Base-by-base conservation (phyloP, 2,329 filamentous ascomycete species). In the Uncinocarpus reesii region DNA sequence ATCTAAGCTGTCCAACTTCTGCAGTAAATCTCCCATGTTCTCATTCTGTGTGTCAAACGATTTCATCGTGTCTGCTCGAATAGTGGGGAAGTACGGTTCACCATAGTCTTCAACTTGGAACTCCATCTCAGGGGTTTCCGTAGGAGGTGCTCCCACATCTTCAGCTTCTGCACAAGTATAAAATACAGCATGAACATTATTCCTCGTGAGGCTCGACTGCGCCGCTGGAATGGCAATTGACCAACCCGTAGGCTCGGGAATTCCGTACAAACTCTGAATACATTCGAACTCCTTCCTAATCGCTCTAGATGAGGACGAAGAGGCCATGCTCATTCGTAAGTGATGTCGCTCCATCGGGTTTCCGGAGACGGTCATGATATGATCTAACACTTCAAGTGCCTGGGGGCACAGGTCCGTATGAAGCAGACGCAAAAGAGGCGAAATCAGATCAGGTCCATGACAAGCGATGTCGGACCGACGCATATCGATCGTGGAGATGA, bases 321-420 rank as follows among this genome's bases (percentile, higher is more conserved):
- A 83, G 4, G 88, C 89, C 87, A 98, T 95, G 65, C 90, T 96
- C 93, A 98, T 98, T 32, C 92, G 81, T 50, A 98, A 71, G 61
- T 96, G 88, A 58, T 95, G 87, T 58, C 86, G 87, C 65, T 96
- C 92, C 76, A 95, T 87, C 1, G 90, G 84, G 26, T 85, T 88
- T 3, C 86, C 85, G 0, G 88, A 88, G 72, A 96, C 90, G 23
- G 85, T 86, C 78, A 95, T 94, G 57, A 96, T 92, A 55, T 90
- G 86, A 64, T 98, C 92, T 50, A 98, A 72, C 1, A 98, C 90
- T 55, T 87, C 81, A 7, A 98, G 71, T 8, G 92, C 92, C 60
- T 95, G 84, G 65, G 92, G 87, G 63, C 89, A 96, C 59, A 89
- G 89, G 52, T 94, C 87, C 1, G 90, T 95, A 62, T 95, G 89